Base-by-base conservation (phyloP, 352 stramenopile species). In the Pythium periplocum region DNA sequence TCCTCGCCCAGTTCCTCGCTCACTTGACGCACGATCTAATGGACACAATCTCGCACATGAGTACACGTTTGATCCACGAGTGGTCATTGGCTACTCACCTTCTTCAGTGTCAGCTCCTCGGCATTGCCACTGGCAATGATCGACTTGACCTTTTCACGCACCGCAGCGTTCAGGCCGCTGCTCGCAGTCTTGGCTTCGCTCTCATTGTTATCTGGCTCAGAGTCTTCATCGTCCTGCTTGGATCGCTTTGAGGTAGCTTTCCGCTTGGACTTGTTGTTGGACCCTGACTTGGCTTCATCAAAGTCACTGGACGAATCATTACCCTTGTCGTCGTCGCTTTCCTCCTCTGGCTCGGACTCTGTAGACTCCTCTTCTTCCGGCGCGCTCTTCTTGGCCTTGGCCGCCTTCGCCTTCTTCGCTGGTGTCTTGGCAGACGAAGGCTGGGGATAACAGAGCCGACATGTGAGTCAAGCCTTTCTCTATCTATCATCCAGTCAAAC, bases 31-130 rank as follows among this genome's bases (percentile, higher is more conserved):
- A 91, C 74, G 43, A 91, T 88, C 80, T 26, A 26, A 26, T 26
- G 17, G 17, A 26, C 17, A 26, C 17, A 26, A 26, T 26, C 17
- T 26, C 17, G 17, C 17, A 26, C 17, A 26, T 26, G 17, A 26
- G 17, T 26, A 26, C 17, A 26, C 17, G 17, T 26, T 26, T 26
- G 17, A 26, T 26, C 17, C 17, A 26, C 17, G 17, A 0, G 17
- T 26, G 17, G 17, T 26, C 17, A 26, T 26, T 26, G 17, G 31
- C n/a, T 12, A 7, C 55, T 4, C 58, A 93, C 83, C 73, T 86
- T 86, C 48, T 93, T 93, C 33, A 91, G 67, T n/a, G 83, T 93
- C 44, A 93, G 67, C 50, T 90, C 75, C 48, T 91, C 76, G 2
- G 78, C 73, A 48, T 93, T 71, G 40, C 83, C 83, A 34, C 84